Base-by-base conservation (phyloP, 2,329 filamentous ascomycete genomes). In the Pseudogymnoascus sp. region DNA sequence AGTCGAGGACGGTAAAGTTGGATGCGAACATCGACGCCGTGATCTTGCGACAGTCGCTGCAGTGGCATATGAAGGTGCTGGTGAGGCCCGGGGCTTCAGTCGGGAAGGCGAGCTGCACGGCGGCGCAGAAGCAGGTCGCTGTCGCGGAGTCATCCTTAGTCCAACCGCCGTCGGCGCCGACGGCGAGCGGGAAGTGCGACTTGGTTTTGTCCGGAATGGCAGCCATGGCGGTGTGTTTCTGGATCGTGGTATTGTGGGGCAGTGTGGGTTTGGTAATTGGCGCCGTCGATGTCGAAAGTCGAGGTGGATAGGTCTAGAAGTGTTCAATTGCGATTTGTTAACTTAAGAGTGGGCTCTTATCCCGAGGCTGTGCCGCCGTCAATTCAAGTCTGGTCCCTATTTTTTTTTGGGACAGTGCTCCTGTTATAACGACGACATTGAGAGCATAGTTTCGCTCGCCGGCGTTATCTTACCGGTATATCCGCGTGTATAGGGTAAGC, bases 11-110 rank as follows among this genome's bases (percentile, higher is more conserved):
- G 63, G 77, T 76, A 69, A 87, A 84, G 73, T 84, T 86, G 61
- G 82, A 80, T 2, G 83, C 80, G 72, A 84, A 86, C 80, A 86
- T 84, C 0, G 83, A 84, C 0, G 83, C 82, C 0, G 83, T 86
- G 64, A 88, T 76, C 67, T 88, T 88, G 68, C 76, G 83, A 72
- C 83, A 87, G 72, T 88, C 84, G 35, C 74, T 70, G 71, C 84
- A 88, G 74, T 87, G 77, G 73, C 84, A 88, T 67, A 86, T 67
- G 68, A 86, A 86, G 4, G 75, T 79, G 64, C 74, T 72, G 16
- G 81, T 65, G 0, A 86, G 70, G 8, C 76, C 79, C 0, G 76
- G 76, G 0, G 72, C 76, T 64, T 78, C 66, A 16, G 74, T 79
- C 1, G 81, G 79, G 61, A 86, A 80, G 49, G 75, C 69, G 1